These are phyloP conservation scores for Monosporascus sp. DNA, from an alignment of 2,329 filamentous ascomycete genomes.

Conservation along the genomic window DNA sequence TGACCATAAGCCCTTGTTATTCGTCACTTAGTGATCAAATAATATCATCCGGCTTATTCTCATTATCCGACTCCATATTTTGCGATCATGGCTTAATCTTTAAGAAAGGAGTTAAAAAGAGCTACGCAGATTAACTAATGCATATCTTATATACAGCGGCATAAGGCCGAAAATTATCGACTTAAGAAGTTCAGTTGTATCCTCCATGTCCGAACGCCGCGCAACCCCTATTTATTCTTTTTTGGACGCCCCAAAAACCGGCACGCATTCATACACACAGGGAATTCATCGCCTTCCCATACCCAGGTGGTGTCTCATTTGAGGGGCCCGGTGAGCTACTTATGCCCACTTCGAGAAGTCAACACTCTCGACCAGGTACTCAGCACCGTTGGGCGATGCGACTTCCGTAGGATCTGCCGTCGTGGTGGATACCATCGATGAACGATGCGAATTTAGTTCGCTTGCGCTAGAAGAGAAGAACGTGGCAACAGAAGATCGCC, in stretches of 20 bases:
- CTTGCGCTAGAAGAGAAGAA: slow-evolving; percentile 52
- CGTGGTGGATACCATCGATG: slow-evolving; percentile 50
- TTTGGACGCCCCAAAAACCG: slow-evolving; percentile 10
- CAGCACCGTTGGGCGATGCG: slow-evolving; percentile 26
- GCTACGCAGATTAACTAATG: no score
- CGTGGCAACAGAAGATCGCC: slow-evolving; percentile 60
- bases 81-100: no score
- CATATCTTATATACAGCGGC: no score
- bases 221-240: slow-evolving; percentile 11
- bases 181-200: slow-evolving; percentile 35
- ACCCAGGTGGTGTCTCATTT: neutral
- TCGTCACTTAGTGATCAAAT: no score
- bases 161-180: slow-evolving; percentile 3
- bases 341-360: slow-evolving; percentile 48
- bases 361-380: slow-evolving; percentile 39
- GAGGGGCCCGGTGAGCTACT: neutral
- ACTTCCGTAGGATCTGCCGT: slow-evolving; percentile 52
- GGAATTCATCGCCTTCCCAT: slow-evolving; percentile 10
- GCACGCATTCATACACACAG: slow-evolving; percentile 13
- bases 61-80: no score
- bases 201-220: slow-evolving; percentile 29
- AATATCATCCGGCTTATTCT: no score
- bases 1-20: no score
- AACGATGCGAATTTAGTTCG: slow-evolving; percentile 53
- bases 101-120: slow-evolving; percentile 2